These are phyloP conservation scores for Pilatotrama ljubarskyi DNA, from an alignment of 768 basidiomycete genomes.

Conservation along the genomic window DNA sequence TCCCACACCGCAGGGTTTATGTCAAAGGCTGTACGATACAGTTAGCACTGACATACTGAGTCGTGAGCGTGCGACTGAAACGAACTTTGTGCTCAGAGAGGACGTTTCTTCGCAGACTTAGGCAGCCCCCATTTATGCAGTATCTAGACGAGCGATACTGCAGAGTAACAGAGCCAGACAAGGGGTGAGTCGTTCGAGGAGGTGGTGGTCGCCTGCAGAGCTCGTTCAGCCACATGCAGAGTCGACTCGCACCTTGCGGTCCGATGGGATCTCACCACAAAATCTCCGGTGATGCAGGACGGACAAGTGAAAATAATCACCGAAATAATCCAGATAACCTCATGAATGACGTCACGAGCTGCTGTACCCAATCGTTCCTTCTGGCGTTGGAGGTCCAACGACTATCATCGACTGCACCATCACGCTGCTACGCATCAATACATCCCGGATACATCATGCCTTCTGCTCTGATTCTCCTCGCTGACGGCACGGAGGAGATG, in stretches of 20 bases:
- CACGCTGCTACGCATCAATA: too few species aligned
- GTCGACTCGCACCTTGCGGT: background rate
- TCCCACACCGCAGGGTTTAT: conserved; percentile 11
- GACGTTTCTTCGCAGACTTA: background rate
- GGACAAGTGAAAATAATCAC: background rate
- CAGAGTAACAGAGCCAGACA: background rate
- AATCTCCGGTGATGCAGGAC: too few species aligned
- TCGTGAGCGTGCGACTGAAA: background rate
- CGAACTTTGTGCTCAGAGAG: background rate
- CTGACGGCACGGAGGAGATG: conserved; percentile 88
- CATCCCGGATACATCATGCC: conserved; percentile 28
- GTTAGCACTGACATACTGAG: conserved; percentile 2
- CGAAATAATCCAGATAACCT: background rate
- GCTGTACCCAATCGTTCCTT: too few species aligned
- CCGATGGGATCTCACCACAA: background rate
- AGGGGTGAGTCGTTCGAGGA: background rate
- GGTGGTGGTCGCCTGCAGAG: background rate
- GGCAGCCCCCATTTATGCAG: background rate
- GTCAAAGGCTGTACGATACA: conserved; percentile 6
- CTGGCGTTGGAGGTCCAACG: too few species aligned
- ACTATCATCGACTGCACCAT: too few species aligned
- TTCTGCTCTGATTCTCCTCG: conserved; percentile 71
- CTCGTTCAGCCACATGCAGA: background rate
- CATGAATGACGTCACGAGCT: too few species aligned
- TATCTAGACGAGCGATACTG: too few species aligned